Evolutionary conservation across 2,329 filamentous ascomycete species (phyloP).

Genomic region (Trichoderma guizhouense): DNA sequence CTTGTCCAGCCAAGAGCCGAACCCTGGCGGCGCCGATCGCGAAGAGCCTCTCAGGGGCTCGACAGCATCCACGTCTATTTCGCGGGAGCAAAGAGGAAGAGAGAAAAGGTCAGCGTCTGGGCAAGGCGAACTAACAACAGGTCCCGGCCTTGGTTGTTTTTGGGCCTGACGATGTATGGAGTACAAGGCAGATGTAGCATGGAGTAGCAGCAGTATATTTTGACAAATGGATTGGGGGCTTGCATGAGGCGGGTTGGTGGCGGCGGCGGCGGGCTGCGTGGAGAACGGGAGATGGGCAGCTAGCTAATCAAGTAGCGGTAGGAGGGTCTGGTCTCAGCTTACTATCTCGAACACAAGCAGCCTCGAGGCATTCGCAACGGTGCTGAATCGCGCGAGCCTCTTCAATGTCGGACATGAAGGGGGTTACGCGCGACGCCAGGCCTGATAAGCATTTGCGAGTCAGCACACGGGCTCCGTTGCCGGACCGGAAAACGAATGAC

Average conservation of each 20-base stretch:
- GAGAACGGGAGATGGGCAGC: constrained; percentile 17
- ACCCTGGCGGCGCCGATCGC: constrained; percentile 43
- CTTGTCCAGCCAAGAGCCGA: constrained; percentile 50
- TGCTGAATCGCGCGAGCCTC: constrained; percentile 57
- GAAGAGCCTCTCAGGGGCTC: constrained; percentile 30
- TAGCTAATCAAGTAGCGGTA: constrained; percentile 18
- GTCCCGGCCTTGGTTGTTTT: neutral
- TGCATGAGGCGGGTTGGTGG: constrained; percentile 14
- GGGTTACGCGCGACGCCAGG: constrained; percentile 32
- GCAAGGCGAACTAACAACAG: constrained; percentile 4
- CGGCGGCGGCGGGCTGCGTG: constrained; percentile 16
- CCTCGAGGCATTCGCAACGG: constrained; percentile 57
- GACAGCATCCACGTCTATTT: constrained; percentile 32
- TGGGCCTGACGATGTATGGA: constrained; percentile 14
- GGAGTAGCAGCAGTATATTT: neutral
- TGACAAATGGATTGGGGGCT: constrained; percentile 13
- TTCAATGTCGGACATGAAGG: constrained; percentile 52
- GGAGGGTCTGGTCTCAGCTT: constrained; percentile 21
- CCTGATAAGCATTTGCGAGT: constrained; percentile 24
- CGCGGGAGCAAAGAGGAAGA: neutral
- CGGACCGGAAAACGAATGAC: neutral
- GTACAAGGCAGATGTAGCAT: constrained; percentile 12
- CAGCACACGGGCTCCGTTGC: constrained; percentile 16
- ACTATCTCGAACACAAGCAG: constrained; percentile 43
- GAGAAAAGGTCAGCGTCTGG: constrained; percentile 5